These are phyloP conservation scores for Hippophae gyantsensis DNA, from an alignment of 306 rosid species.

Conservation along the genomic window DNA sequence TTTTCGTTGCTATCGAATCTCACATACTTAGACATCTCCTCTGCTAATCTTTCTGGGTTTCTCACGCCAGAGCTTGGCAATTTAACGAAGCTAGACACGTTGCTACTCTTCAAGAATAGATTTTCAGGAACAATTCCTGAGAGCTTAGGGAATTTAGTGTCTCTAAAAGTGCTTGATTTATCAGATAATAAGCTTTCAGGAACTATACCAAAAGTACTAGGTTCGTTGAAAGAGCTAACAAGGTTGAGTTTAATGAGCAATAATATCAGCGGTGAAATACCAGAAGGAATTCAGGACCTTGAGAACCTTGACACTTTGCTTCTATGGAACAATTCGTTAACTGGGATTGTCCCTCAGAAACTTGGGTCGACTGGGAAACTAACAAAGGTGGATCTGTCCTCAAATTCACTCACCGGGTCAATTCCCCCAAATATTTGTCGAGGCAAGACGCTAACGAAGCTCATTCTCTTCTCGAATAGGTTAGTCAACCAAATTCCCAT, in stretches of 20 bases:
- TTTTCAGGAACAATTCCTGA: constrained; percentile 61
- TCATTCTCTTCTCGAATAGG: constrained; percentile 55
- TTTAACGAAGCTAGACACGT: constrained; percentile 43
- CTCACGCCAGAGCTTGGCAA: constrained; percentile 58
- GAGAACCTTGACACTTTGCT: constrained; percentile 43
- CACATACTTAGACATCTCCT: constrained; percentile 65
- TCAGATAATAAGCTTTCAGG: constrained; percentile 75
- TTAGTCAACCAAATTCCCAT: constrained; percentile 33
- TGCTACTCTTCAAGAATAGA: constrained; percentile 51
- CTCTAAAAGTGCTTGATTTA: constrained; percentile 48
- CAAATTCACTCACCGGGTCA: constrained; percentile 75
- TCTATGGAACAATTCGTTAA: constrained; percentile 70
- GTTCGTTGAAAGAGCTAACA: constrained; percentile 30
- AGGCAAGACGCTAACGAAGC: constrained; percentile 48
- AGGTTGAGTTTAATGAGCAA: constrained; percentile 48
- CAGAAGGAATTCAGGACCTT: constrained; percentile 51
- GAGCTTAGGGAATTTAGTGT: constrained; percentile 43
- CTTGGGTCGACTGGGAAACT: constrained; percentile 53
- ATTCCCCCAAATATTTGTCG: constrained; percentile 49
- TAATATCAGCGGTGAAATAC: constrained; percentile 58
- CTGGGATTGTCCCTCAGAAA: constrained; percentile 53
- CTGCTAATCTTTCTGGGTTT: constrained; percentile 43
- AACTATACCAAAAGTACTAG: constrained; percentile 43
- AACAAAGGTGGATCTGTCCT: constrained; percentile 50
- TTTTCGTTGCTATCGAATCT: constrained; percentile 38